These are phyloP conservation scores for Melampsora larici-populina DNA, from an alignment of 1,284 basidiomycete genomes.

Conservation along the genomic window DNA sequence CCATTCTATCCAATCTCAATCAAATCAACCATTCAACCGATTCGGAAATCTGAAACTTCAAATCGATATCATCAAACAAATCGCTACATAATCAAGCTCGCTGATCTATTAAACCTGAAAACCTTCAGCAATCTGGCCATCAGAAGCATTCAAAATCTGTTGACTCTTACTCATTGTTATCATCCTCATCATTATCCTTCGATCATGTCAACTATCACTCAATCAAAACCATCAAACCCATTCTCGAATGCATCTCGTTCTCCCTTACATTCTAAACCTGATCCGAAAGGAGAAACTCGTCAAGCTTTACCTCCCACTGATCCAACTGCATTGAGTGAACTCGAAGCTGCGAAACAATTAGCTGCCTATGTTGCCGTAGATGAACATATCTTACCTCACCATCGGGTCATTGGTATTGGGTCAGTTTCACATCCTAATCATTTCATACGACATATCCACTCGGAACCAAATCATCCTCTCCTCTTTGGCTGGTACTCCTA, in stretches of 20 bases:
- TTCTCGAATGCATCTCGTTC: conserved; percentile 22
- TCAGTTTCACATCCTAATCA: conserved; percentile 21
- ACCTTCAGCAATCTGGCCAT: no score
- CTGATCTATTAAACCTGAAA: no score
- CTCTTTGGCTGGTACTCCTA: conserved; percentile 70
- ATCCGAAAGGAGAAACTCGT: conserved; percentile 30
- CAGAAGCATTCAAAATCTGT: no score
- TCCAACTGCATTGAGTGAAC: conserved; percentile 26
- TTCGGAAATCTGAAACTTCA: no score
- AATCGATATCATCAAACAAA: no score
- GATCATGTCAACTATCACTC: neutral
- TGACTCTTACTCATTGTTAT: no score
- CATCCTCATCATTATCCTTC: neutral
- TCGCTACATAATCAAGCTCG: no score
- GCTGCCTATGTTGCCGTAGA: conserved; percentile 95
- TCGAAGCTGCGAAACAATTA: conserved; percentile 69
- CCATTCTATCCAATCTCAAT: no score
- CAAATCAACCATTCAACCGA: no score
- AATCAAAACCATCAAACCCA: conserved; percentile 20
- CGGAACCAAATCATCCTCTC: conserved; percentile 60
- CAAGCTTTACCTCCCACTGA: conserved; percentile 13
- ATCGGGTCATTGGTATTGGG: conserved; percentile 65
- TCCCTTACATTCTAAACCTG: conserved; percentile 39
- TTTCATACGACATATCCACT: neutral
- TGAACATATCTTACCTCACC: conserved; percentile 73